Conservation (phyloP, 768 basidiomycete genomes). For the Lentinus tigrinus region DNA sequence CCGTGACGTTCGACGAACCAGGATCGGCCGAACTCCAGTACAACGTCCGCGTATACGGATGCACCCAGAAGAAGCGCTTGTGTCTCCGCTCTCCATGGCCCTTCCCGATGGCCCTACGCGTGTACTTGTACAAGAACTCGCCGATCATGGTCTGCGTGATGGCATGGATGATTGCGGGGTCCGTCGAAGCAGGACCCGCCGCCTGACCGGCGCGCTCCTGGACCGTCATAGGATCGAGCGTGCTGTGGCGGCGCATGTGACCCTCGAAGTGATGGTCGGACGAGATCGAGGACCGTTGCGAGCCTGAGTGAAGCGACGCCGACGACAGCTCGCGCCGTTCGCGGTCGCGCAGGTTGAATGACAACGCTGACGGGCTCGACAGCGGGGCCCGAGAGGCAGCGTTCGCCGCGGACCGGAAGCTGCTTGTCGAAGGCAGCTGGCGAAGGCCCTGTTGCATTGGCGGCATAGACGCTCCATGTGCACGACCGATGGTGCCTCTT, state of each 20-base stretch:
- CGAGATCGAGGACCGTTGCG: constrained; percentile 80
- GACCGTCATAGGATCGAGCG: constrained; percentile 4
- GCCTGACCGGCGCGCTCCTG: constrained; percentile 22
- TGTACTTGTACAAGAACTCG: constrained; percentile 98
- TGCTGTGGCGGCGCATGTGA: constrained; percentile 39
- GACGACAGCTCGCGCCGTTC: constrained; percentile 61
- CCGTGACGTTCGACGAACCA: constrained; percentile 80
- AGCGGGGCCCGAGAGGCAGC: constrained; percentile 52
- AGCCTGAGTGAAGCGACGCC: constrained; percentile 71
- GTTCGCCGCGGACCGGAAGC: constrained; percentile 75
- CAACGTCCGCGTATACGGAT: constrained; percentile 96
- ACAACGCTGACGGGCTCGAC: constrained; percentile 43
- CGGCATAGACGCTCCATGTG: constrained; percentile 75
- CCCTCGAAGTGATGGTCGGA: constrained; percentile 65
- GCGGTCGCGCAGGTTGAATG: constrained; percentile 50
- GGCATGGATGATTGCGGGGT: constrained; percentile 89
- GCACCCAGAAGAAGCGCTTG: constrained; percentile 99
- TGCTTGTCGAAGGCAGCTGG: constrained; percentile 75
- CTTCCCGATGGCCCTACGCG: constrained; percentile 83
- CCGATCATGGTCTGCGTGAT: constrained; percentile 99
- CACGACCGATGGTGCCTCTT: constrained; percentile 45
- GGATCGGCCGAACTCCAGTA: constrained; percentile 98
- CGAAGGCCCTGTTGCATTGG: constrained; percentile 65
- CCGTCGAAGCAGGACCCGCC: constrained; percentile 55
- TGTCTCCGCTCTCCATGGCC: constrained; percentile 89